Evolutionary conservation across 768 basidiomycete species (phyloP).

Genomic region (Suillus sp.): DNA sequence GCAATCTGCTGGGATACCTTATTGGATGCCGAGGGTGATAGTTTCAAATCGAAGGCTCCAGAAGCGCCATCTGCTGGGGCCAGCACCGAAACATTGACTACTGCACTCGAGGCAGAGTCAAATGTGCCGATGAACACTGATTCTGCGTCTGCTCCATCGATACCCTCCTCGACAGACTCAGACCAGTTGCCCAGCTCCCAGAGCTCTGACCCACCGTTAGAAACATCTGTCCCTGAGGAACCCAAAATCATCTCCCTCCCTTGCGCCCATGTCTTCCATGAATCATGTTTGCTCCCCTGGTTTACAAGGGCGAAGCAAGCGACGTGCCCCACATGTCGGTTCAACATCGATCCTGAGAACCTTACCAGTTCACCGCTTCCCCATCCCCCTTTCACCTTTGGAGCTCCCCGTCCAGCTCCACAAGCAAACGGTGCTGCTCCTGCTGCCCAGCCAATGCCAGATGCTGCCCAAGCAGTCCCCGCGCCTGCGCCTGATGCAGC

Average conservation of each 20-base stretch:
- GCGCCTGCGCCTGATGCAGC: conserved; percentile 2
- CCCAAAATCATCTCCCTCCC: conserved; percentile 68
- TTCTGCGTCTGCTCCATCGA: conserved; percentile 7
- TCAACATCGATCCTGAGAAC: conserved; percentile 80
- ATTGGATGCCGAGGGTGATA: conserved; percentile 48
- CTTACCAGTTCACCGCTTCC: conserved; percentile 48
- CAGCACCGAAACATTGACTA: background rate
- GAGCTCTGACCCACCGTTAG: conserved; percentile 14
- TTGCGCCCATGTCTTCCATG: conserved; percentile 82
- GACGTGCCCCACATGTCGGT: conserved; percentile 82
- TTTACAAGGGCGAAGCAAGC: conserved; percentile 78
- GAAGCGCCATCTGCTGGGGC: conserved; percentile 9
- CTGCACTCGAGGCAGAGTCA: conserved; percentile 12
- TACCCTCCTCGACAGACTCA: conserved; percentile 14
- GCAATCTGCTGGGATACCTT: conserved; percentile 79
- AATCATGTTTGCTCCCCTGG: conserved; percentile 79
- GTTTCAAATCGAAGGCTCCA: conserved; percentile 22
- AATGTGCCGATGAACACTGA: conserved; percentile 27
- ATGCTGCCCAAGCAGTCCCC: conserved; percentile 15
- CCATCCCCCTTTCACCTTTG: conserved; percentile 22
- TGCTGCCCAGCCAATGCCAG: conserved; percentile 8
- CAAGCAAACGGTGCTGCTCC: conserved; percentile 17
- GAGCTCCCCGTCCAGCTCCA: conserved; percentile 16
- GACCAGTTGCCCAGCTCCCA: conserved; percentile 15
- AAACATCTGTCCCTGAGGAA: conserved; percentile 20